These are phyloP conservation scores for Ascochyta koolunga DNA, from an alignment of 2,329 filamentous ascomycete genomes.

Conservation along the genomic window DNA sequence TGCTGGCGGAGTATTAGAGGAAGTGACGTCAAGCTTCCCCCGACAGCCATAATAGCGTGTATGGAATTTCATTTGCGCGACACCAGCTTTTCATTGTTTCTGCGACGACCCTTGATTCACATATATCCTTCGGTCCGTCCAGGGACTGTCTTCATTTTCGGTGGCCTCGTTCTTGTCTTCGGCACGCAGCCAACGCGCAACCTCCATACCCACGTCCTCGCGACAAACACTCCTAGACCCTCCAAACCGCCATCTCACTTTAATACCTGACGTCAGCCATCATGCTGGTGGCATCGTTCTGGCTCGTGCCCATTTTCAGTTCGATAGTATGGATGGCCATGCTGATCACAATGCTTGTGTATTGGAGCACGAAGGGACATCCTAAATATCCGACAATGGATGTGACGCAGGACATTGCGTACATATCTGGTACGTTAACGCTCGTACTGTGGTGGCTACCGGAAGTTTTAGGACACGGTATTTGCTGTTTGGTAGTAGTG, in stretches of 20 bases:
- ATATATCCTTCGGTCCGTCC: conserved; percentile 5
- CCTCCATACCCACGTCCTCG: not conserved
- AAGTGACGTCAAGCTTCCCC: conserved; percentile 16
- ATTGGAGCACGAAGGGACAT: conserved; percentile 68
- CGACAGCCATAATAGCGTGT: conserved; percentile 14
- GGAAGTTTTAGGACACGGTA: too few relatives aligned
- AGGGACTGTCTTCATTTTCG: not conserved
- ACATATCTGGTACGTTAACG: conserved; percentile 65
- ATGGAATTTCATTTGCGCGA: conserved; percentile 15
- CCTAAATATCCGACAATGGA: conserved; percentile 67
- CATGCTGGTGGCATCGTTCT: conserved; percentile 54
- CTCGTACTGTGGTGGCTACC: too few relatives aligned
- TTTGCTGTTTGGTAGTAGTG: too few relatives aligned
- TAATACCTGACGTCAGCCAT: conserved; percentile 5
- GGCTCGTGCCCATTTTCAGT: conserved; percentile 73
- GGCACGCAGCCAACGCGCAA: conserved; percentile 5
- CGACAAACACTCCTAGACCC: not conserved
- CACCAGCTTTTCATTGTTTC: conserved; percentile 10
- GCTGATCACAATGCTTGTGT: conserved; percentile 72
- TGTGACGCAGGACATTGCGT: conserved; percentile 66
- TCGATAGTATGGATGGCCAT: conserved; percentile 61
- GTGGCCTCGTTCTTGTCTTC: not conserved
- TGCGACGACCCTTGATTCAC: conserved; percentile 8
- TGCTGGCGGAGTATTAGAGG: conserved; percentile 6
- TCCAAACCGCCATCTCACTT: not conserved